phyloP scores from a whole-genome alignment of 2,329 filamentous ascomycete genomes.

The Apiospora phragmitis region DNA sequence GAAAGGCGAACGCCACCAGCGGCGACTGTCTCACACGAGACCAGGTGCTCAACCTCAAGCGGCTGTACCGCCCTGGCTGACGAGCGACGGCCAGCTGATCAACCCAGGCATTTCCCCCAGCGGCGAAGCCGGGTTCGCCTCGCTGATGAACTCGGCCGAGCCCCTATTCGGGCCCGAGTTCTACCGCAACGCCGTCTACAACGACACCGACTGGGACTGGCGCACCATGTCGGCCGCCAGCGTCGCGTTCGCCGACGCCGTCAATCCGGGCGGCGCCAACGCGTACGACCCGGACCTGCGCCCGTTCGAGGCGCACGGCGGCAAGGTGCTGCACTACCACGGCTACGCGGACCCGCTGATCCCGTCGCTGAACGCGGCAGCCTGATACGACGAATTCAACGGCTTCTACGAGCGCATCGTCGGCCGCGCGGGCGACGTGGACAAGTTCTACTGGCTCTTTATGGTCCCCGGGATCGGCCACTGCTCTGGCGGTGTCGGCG shows the following conservation, averaged over 20 bases:
- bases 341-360: constrained; percentile 43
- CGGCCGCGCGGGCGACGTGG: constrained; percentile 29
- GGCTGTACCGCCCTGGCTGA: constrained; percentile 31
- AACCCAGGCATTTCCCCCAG: constrained; percentile 47
- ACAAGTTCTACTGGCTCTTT: constrained; percentile 52
- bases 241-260: constrained; percentile 29
- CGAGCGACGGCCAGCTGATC: constrained; percentile 33
- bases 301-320: constrained; percentile 38
- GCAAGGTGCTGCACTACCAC: constrained; percentile 48
- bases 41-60: constrained; percentile 38
- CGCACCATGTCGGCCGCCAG: constrained; percentile 32
- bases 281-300: constrained; percentile 41
- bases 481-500: constrained; percentile 40
- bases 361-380: constrained; percentile 33
- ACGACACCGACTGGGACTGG: constrained; percentile 38
- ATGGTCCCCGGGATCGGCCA: constrained; percentile 54
- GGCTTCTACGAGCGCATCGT: constrained; percentile 21
- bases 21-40: constrained; percentile 40
- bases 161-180: constrained; percentile 35
- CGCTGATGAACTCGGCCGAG: constrained; percentile 31
- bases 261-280: constrained; percentile 38
- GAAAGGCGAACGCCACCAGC: constrained; percentile 19
- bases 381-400: constrained; percentile 33
- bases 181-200: constrained; percentile 39
- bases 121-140: constrained; percentile 40